These are phyloP conservation scores for Sclerotinia subarctica DNA, from an alignment of 2,329 filamentous ascomycete genomes.

Conservation along the genomic window DNA sequence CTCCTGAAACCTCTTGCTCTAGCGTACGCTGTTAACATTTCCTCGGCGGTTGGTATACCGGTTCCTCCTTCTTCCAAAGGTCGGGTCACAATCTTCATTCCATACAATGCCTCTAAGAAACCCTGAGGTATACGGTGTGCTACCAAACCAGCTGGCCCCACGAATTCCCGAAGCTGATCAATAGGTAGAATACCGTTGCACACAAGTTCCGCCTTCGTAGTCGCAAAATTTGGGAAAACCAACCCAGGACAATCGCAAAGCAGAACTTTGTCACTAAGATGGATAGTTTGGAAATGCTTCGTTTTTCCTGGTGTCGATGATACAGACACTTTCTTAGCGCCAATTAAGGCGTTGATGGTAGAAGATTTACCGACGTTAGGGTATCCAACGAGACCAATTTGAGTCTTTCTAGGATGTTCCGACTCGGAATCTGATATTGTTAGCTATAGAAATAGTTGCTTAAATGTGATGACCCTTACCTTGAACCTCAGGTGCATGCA, in stretches of 20 bases:
- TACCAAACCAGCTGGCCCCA: slow-evolving; percentile 79
- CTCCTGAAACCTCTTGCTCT: slow-evolving; percentile 87
- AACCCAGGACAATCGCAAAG: slow-evolving; percentile 98
- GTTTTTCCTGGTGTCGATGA: slow-evolving; percentile 97
- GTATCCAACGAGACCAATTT: slow-evolving; percentile 93
- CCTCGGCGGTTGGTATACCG: slow-evolving; percentile 77
- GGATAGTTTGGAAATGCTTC: slow-evolving; percentile 98
- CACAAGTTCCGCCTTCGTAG: slow-evolving; percentile 92
- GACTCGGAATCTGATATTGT: slow-evolving; percentile 43
- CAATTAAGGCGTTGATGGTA: slow-evolving; percentile 98
- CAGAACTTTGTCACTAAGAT: slow-evolving; percentile 83
- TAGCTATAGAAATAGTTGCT: slow-evolving; percentile 25
- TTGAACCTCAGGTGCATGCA: slow-evolving; percentile 62
- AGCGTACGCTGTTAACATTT: slow-evolving; percentile 83
- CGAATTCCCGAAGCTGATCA: slow-evolving; percentile 91
- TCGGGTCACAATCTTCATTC: slow-evolving; percentile 79
- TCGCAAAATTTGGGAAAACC: slow-evolving; percentile 97
- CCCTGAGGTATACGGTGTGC: slow-evolving; percentile 79
- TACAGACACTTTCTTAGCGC: slow-evolving; percentile 96
- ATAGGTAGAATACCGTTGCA: slow-evolving; percentile 94
- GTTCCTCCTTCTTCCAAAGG: slow-evolving; percentile 90
- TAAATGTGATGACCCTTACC: slow-evolving; percentile 41
- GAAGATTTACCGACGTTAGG: slow-evolving; percentile 99
- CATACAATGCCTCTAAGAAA: slow-evolving; percentile 91
- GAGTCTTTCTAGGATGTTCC: slow-evolving; percentile 61